Evolutionary conservation across 1,284 basidiomycete species (phyloP), one percentile per base, ranked within the genome.

Genomic region (Rhodotorula mucilaginosa): DNA sequence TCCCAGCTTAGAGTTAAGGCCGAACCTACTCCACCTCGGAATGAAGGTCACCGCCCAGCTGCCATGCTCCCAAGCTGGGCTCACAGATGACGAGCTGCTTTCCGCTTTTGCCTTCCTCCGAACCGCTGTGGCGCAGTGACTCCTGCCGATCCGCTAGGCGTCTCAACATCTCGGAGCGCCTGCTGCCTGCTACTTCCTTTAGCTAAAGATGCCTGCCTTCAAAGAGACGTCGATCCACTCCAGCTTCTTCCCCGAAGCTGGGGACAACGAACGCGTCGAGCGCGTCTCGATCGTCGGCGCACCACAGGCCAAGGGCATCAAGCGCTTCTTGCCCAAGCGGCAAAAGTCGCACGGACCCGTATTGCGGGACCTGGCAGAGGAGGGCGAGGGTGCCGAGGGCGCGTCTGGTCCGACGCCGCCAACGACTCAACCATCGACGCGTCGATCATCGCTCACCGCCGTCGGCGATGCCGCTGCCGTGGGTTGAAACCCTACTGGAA

Each of bases 201-300:
- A 39, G 39, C 39, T 61, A 67, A 64, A 64, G 68, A 73, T 70
- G 69, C 58, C 70, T 29, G 65, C 62, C 6, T 58, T 75, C 58
- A 71, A 75, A 51, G 48, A 59, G 16, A 74, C 69, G 15, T 69
- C 69, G 29, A 75, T 75, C 67, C 70, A 71, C 60, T 64, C 65
- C 13, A 58, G 62, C 15, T 66, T 67, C 67, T 68, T 71, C 60
- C 72, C 69, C 29, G 73, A 71, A 48, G 65, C 52, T 19, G 71
- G 51, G 23, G 44, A 74, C 58, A 67, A 74, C 59, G 65, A 70
- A n/a, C 65, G 51, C n/a, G 58, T 67, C 47, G 71, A 73, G 56
- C 34, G 72, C 51, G 65, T 34, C 15, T 54, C 57, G 12, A 46
- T 31, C 34, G 46, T 29, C 15, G 65, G 61, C n/a, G 7, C 39